Evolutionary conservation across 805 yeast genomes (phyloP), one percentile per base, ranked within the genome.

Genomic region (Blastobotrys terrestris): DNA sequence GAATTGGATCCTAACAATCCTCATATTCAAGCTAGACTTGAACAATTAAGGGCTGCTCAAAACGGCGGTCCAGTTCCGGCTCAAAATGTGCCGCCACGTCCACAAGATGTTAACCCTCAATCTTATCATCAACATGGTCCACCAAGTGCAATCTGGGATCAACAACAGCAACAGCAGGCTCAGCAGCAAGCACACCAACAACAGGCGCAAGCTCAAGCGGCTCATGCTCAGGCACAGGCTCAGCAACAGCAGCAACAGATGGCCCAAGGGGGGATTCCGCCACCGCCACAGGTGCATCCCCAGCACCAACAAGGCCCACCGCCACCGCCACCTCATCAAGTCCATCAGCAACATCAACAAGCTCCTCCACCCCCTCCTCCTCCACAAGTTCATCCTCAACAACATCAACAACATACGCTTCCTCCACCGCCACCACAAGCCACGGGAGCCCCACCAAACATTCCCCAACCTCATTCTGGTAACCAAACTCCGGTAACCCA

Each of bases 1-100:
- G 82, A 95, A 50, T 80, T 94, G 60, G 98, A 94, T 66, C 97
- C 98, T 43, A 86, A 81, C 58, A 92, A 94, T 67, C 88, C 94
- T 49, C 97, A 91, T 69, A 94, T 94, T 64, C 90, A 89, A 72
- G 91, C 92, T 47, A 81, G 99, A 61, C 78, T 94, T 61, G 94
- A 90, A 59, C 95, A 90, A 61, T 76, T 94, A 64, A 64, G 72
- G 48, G 60, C 60, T 6, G 55, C 63, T 31, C 70, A 56, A 45
- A 53, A 58, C 31, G 51, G 57, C 11, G 54, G 47, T 20, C 50
- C 54, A 7, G 46, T 46, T 8, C 46, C 53, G 4, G 46, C 45
- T 20, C 42, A n/a, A 4, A 26, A 26, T 26, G 82, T 81, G 48
- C 85, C 86, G 8, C 86, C 86, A n/a, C 85, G 66, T 5, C 67